These are phyloP conservation scores for Ceratobasidium sp. DNA, from an alignment of 1,284 basidiomycete species.

Conservation along the genomic window DNA sequence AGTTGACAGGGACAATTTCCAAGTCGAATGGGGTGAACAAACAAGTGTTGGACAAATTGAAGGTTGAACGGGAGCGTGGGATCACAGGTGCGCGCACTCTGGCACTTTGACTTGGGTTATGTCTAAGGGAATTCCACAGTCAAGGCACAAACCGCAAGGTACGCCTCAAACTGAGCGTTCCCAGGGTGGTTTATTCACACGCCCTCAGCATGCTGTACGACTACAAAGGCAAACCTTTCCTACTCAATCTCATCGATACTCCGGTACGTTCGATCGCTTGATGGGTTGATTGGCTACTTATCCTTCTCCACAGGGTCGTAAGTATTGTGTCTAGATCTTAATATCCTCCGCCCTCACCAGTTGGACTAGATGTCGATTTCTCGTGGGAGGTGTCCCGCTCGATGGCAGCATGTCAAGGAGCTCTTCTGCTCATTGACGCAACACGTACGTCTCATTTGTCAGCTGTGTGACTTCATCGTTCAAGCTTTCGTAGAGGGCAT, in stretches of 20 bases:
- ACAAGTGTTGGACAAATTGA: slow-evolving; percentile 95
- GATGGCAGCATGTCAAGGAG: slow-evolving; percentile 93
- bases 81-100: slow-evolving; percentile 75
- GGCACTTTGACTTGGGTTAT: neutral
- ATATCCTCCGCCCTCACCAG: neutral
- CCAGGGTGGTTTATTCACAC: neutral
- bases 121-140: slow-evolving; percentile 58
- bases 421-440: slow-evolving; percentile 90
- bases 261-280: slow-evolving; percentile 56
- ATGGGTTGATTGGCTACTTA: neutral
- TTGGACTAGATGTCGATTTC: slow-evolving; percentile 87
- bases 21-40: slow-evolving; percentile 74
- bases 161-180: neutral
- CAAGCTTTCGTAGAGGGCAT: slow-evolving; percentile 71
- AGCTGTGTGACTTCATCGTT: neutral
- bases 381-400: slow-evolving; percentile 96
- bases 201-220: slow-evolving; percentile 78
- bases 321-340: neutral
- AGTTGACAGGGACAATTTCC: slow-evolving; percentile 87
- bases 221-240: slow-evolving; percentile 65
- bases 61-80: slow-evolving; percentile 94
- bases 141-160: slow-evolving; percentile 93
- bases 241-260: slow-evolving; percentile 97
- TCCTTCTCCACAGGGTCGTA: slow-evolving; percentile 1
- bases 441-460: slow-evolving; percentile 62